A percentile compares a stretch with the other conserved stretches of the same genome.
Conservation (phyloP, 2,329 filamentous ascomycete species). For the Beauveria sp. region DNA sequence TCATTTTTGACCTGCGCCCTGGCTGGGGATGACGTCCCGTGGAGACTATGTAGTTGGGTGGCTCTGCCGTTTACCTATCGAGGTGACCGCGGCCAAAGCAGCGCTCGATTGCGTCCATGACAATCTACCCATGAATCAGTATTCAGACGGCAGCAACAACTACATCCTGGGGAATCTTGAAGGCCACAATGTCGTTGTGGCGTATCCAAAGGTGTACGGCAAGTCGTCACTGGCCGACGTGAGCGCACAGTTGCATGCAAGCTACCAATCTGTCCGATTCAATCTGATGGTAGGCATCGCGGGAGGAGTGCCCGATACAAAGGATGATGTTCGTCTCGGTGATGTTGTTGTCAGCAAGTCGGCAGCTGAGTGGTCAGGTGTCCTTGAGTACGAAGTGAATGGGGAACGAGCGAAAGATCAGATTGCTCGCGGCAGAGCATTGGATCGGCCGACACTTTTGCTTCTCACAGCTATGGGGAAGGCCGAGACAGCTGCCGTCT, state of each 20-base stretch:
- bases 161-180: slow-evolving; percentile 14
- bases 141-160: slow-evolving; percentile 12
- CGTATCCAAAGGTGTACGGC: background rate
- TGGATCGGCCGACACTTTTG: background rate
- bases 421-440: background rate
- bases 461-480: background rate
- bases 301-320: background rate
- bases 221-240: no score
- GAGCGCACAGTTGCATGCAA: background rate
- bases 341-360: background rate
- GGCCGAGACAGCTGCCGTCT: background rate
- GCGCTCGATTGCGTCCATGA: slow-evolving; percentile 23
- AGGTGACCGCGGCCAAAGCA: slow-evolving; percentile 21
- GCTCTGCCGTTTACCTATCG: slow-evolving; percentile 24
- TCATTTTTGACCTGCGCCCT: background rate
- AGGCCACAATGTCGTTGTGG: background rate
- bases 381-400: background rate
- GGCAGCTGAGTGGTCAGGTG: background rate
- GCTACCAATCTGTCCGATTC: background rate
- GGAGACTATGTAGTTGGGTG: slow-evolving; percentile 24
- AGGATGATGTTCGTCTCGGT: background rate
- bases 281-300: background rate
- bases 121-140: background rate
- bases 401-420: background rate
- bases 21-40: background rate